Evolutionary conservation across 225 moss, liverwort and hornwort genomes (phyloP).

Genomic region (Anthoceros angustus): DNA sequence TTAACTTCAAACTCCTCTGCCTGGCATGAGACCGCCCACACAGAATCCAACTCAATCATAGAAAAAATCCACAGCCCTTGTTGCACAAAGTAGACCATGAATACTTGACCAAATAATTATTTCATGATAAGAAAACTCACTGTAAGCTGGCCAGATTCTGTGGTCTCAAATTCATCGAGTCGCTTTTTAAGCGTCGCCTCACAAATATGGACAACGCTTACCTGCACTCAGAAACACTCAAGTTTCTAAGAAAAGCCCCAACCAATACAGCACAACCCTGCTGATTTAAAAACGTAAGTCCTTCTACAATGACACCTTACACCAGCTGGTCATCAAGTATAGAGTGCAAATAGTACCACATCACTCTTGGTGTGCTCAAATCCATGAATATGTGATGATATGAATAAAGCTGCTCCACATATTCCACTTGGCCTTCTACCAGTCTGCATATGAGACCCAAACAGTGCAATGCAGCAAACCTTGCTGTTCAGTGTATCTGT

Average conservation of each 20-base stretch:
- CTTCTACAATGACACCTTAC: background rate
- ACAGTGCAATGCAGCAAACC: background rate
- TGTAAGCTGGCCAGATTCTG: conserved; percentile 95
- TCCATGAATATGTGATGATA: conserved; percentile 86
- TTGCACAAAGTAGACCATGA: background rate
- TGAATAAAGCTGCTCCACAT: conserved; percentile 95
- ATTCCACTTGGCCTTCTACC: conserved; percentile 91
- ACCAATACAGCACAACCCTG: too few species aligned
- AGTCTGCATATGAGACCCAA: conserved; percentile 36
- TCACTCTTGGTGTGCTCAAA: conserved; percentile 96
- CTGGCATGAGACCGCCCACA: conserved; percentile 16
- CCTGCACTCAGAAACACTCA: conserved; percentile 22
- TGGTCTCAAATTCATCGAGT: conserved; percentile 86
- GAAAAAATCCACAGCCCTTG: background rate
- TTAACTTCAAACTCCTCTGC: conserved; percentile 85
- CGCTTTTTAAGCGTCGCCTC: conserved; percentile 97
- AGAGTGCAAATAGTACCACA: conserved; percentile 34
- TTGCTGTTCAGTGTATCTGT: background rate
- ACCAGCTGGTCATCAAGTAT: background rate
- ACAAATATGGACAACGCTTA: conserved; percentile 93
- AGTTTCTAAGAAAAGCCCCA: background rate
- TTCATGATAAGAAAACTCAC: conserved; percentile 27
- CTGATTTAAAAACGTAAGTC: background rate
- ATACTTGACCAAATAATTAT: conserved; percentile 8
- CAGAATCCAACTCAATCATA: conserved; percentile 3